Conservation (phyloP, 257 asterid genomes). For the Lycium ferocissimum region DNA sequence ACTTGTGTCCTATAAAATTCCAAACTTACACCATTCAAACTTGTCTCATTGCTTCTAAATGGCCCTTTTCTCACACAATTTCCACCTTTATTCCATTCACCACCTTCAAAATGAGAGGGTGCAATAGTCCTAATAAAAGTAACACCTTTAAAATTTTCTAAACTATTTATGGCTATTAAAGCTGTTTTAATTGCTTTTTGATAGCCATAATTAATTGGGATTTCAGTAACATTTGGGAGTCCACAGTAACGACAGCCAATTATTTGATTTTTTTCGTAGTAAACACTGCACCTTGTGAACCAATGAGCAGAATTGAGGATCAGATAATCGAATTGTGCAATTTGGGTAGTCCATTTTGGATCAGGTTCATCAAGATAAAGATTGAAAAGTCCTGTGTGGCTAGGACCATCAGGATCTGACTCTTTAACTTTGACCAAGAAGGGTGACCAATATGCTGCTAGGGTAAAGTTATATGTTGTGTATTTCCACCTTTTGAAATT, state of each 20-base stretch:
- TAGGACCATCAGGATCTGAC: slow-evolving; percentile 41
- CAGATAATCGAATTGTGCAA: slow-evolving; percentile 39
- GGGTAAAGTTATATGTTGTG: slow-evolving; percentile 52
- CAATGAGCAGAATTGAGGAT: slow-evolving; percentile 46
- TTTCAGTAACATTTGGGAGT: slow-evolving; percentile 32
- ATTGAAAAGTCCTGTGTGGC: slow-evolving; percentile 45
- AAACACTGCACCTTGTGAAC: slow-evolving; percentile 42
- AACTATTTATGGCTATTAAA: slow-evolving; percentile 36
- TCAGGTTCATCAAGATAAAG: slow-evolving; percentile 46
- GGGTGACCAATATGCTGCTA: slow-evolving; percentile 54
- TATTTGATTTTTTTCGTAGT: slow-evolving; percentile 30
- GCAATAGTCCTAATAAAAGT: slow-evolving; percentile 42
- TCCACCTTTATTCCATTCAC: slow-evolving; percentile 48
- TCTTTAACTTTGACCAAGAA: slow-evolving; percentile 46
- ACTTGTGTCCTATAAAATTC: slow-evolving; percentile 46
- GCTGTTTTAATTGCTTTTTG: slow-evolving; percentile 42
- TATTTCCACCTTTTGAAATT: slow-evolving; percentile 62
- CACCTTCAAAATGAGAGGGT: slow-evolving; percentile 50
- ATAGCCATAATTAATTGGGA: slow-evolving; percentile 40
- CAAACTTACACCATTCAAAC: slow-evolving; percentile 41
- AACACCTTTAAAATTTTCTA: slow-evolving; percentile 36
- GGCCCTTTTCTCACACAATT: slow-evolving; percentile 41
- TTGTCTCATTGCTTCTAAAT: slow-evolving; percentile 40
- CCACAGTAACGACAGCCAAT: slow-evolving; percentile 46
- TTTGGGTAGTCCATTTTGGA: slow-evolving; percentile 37